Base-by-base conservation (phyloP, 2,329 filamentous ascomycete species). In the Colletotrichum lindemuthianum region DNA sequence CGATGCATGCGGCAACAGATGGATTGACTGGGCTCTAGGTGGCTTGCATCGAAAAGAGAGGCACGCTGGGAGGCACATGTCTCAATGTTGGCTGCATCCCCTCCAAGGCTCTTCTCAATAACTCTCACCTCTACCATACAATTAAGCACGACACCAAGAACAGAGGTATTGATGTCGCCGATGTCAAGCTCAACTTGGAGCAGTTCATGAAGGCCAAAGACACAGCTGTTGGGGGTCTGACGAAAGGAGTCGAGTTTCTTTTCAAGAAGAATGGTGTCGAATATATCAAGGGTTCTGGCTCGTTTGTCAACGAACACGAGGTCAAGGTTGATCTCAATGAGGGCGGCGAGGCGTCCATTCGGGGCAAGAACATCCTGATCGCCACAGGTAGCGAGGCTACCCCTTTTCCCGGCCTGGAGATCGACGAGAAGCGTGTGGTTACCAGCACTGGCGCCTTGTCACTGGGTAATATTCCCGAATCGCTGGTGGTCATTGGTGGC, bases 151-250 rank as follows among this genome's bases (percentile, higher is more conserved):
- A 99, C 84, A 95, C 93, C 70, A 97, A 97, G 84, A 89, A 92
- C 81, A 93, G 96, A 78, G 96, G 96, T 77, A 99, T 99, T 78
- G 95, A 98, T 76, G 96, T 99, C 72, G 90, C 92, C 76, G 93
- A 97, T 82, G 95, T 99, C 75, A 96, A 97, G 81, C 90, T 99
- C 76, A 97, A 99, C 86, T 87, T 99, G 49, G 81, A 84, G 74
- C 90, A 96, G 79, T 93, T 99, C 88, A 97, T 99, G 94, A 97
- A 97, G 84, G 94, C 96, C 65, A 99, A 99, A 84, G 95, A 99
- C 56, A 91, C 89, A 40, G 96, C 96, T 56, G 96, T 99, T 68
- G 80, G 83, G 44, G 89, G 93, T 53, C 83, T 99, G 70, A 99
- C 96, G 70, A 98, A 98, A 86, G 96, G 96, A 78, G 92, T 99